Conservation (phyloP, 148 eudicot species). For the Camellia lanceoleosa region DNA sequence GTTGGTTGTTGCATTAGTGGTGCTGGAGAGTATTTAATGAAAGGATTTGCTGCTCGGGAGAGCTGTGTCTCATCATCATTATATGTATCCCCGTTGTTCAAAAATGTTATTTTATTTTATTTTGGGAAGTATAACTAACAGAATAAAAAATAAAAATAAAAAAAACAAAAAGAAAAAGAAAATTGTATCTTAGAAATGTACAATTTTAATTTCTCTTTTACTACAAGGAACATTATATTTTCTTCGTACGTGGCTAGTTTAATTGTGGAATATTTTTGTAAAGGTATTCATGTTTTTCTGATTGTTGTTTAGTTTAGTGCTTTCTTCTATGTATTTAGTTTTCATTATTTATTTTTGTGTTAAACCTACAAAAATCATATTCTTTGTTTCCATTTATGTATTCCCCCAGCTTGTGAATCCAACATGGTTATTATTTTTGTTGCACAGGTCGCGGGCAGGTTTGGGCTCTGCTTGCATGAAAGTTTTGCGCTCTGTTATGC, state of each 20-base stretch:
- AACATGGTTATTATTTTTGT: background rate
- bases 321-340: background rate
- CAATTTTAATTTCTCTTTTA: background rate
- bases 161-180: background rate
- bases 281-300: background rate
- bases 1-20: slow-evolving; percentile 91
- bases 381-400: background rate
- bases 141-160: background rate
- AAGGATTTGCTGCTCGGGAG: slow-evolving; percentile 86
- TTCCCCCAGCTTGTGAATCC: background rate
- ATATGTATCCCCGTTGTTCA: slow-evolving; percentile 36
- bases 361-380: background rate
- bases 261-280: background rate
- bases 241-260: background rate
- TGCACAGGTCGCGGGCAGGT: slow-evolving; percentile 72
- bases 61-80: slow-evolving; percentile 72
- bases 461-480: slow-evolving; percentile 82
- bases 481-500: slow-evolving; percentile 49
- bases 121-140: background rate
- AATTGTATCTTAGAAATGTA: background rate
- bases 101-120: background rate
- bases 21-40: slow-evolving; percentile 91
- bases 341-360: background rate
- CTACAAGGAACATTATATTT: background rate
- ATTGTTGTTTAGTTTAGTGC: background rate